Percentiles rank a stretch among this genome's conserved stretches.
These are phyloP conservation scores for Umbelopsis isabellina DNA, from an alignment of 192 early-diverging fungal genomes.

Conservation along the genomic window DNA sequence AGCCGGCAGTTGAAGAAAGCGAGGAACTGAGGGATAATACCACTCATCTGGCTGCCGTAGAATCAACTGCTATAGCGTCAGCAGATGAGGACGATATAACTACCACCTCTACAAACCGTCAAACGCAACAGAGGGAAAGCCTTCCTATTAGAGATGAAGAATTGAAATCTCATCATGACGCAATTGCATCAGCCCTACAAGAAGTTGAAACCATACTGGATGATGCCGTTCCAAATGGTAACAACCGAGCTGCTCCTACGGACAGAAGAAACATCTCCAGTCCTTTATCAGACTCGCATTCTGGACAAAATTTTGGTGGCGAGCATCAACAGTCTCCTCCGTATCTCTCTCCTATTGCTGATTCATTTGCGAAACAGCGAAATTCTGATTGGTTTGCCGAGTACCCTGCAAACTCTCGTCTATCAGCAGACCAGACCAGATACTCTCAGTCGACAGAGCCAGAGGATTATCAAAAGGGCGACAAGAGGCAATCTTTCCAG, in stretches of 20 bases:
- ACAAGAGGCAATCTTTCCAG: neutral
- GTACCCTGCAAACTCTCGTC: neutral
- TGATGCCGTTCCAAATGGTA: neutral
- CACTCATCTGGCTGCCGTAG: neutral
- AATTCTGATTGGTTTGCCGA: neutral
- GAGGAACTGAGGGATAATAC: neutral
- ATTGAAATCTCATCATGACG: constrained; percentile 12
- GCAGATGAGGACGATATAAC: neutral
- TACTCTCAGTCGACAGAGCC: neutral
- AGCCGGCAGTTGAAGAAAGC: neutral
- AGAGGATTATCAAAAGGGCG: neutral
- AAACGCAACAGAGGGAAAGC: neutral
- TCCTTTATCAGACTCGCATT: neutral
- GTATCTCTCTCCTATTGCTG: constrained; percentile 1
- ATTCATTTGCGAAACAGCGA: neutral
- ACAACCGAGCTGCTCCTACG: neutral
- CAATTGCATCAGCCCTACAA: neutral
- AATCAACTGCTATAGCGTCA: neutral
- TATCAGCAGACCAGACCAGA: neutral
- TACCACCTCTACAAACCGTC: neutral
- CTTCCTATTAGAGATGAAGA: neutral
- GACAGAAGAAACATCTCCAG: neutral
- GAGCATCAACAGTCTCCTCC: neutral
- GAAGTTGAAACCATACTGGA: constrained; percentile 3
- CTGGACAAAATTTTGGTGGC: neutral